Base-by-base conservation (phyloP, 2,329 filamentous ascomycete species). In the Pyrenochaeta sp. region DNA sequence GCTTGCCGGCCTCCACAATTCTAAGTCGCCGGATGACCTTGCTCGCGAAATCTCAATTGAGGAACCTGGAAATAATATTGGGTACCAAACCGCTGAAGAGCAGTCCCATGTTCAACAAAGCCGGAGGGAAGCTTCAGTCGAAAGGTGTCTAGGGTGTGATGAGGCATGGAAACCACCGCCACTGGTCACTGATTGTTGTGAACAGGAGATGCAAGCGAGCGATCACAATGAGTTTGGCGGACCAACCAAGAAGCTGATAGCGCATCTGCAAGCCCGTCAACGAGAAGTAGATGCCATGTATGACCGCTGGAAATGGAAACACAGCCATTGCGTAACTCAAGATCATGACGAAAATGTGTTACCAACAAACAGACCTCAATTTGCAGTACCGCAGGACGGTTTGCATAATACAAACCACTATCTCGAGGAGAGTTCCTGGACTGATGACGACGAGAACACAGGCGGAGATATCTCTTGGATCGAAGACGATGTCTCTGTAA, bases 81-180 rank as follows among this genome's bases (percentile, higher is more conserved):
- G n/a, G n/a, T n/a, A n/a, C n/a, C 41, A 37, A 32, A 29, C 45
- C 8, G 18, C 30, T 8, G 45, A 30, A 18, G 45, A 49, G 8
- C 40, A 38, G 6, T n/a, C 31, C 4, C 45, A 51, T 3, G 19
- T 35, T 21, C 51, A 43, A 18, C 34, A 37, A 19, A 41, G 44
- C 21, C 48, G 49, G 11, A 30, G 53, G 18, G 51, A 49, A 24
- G 47, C 53, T 27, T 52, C 54, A 28, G 49, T 59, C 6, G 57
- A 60, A 37, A 53, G 57, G 17, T 60, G 55, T 30, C 31, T 24
- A 10, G 55, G 53, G 6, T 60, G 57, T 23, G 44, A 51, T n/a
- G 57, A 59, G 27, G 42, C 51, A 22, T 60, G 55, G 55, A 50
- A 43, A 21, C 48, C 55, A 8, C 57, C 57, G 7, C 39, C 59